Conservation (phyloP, 2,329 filamentous ascomycete species). For the Biscogniauxia marginata region DNA sequence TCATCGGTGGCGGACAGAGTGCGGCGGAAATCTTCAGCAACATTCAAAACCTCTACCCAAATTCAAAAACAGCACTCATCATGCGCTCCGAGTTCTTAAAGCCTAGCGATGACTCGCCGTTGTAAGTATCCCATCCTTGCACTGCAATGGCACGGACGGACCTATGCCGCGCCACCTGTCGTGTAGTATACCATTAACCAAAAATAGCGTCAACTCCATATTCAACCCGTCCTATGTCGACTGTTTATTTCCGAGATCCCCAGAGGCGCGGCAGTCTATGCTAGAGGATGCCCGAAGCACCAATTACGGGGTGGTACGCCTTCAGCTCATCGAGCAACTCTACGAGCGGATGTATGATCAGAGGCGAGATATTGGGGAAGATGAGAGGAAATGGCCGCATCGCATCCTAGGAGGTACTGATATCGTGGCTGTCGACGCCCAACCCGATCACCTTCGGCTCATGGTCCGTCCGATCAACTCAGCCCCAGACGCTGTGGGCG, state of each 20-base stretch:
- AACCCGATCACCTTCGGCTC: constrained; percentile 54
- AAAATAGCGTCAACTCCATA: constrained; percentile 80
- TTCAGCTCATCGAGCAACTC: constrained; percentile 85
- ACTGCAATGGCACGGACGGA: neutral
- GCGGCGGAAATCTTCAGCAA: constrained; percentile 95
- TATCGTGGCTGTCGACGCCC: constrained; percentile 60
- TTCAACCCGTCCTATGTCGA: constrained; percentile 89
- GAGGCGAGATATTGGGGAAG: constrained; percentile 64
- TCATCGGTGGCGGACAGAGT: constrained; percentile 87
- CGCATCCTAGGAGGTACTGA: constrained; percentile 71
- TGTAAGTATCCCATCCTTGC: constrained; percentile 57
- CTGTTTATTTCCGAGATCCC: constrained; percentile 66
- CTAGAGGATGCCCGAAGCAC: constrained; percentile 74
- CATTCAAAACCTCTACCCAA: constrained; percentile 77
- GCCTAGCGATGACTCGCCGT: constrained; percentile 93
- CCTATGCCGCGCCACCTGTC: no score
- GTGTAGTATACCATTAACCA: constrained; percentile 23
- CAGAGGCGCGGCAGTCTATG: constrained; percentile 57
- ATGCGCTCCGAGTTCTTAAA: constrained; percentile 82
- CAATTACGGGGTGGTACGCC: constrained; percentile 91
- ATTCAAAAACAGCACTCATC: constrained; percentile 72
- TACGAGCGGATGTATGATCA: constrained; percentile 90
- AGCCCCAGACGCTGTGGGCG: constrained; percentile 22
- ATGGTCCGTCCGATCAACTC: constrained; percentile 51
- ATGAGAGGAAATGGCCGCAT: constrained; percentile 77